Evolutionary conservation across 331 rosid species (phyloP), one percentile per base, ranked within the genome.

Genomic region (Rosa hybrid): DNA sequence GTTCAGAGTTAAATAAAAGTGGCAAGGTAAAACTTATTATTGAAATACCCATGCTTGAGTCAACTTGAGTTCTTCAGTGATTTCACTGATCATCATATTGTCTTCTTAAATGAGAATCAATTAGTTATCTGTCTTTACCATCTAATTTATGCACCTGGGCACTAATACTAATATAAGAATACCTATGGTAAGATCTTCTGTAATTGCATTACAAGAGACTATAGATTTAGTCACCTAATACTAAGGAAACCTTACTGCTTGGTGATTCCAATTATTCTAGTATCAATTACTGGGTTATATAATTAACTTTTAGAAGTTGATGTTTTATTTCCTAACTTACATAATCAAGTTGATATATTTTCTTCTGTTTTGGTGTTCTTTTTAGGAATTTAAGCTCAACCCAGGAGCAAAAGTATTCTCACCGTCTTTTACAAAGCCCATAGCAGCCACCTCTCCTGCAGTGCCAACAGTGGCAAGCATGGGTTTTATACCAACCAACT

Each of bases 321-420:
- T 73, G 56, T 70, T 75, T 49, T 77, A 17, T 67, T 39, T 27
- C 53, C 41, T 11, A 8, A 42, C 30, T 51, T 39, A 1, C 69
- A 54, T 73, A 20, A 48, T 34, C 30, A 62, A 68, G 57, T 77
- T 60, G 59, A 72, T 76, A 14, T 53, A 16, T 14, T 48, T 53
- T 41, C 20, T 68, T 51, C 48, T 68, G 49, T 67, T 39, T 53
- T 64, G 78, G 44, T 44, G 8, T 64, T 77, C 72, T 85, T 81
- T 69, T 70, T 78, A 94, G 98, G 94, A 92, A 79, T 92, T 91
- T 78, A 94, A 90, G 90, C 97, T 94, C 86, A 91, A 94, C 54
- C 97, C 98, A 25, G 90, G 86, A 17, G 98, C 98, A 83, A 90
- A 92, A 89, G 77, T 80, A 68, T 94, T 94, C 89, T 91, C 94